Conservation (phyloP, 1,139 yeast species). For the Suhomyces bribrorum region DNA sequence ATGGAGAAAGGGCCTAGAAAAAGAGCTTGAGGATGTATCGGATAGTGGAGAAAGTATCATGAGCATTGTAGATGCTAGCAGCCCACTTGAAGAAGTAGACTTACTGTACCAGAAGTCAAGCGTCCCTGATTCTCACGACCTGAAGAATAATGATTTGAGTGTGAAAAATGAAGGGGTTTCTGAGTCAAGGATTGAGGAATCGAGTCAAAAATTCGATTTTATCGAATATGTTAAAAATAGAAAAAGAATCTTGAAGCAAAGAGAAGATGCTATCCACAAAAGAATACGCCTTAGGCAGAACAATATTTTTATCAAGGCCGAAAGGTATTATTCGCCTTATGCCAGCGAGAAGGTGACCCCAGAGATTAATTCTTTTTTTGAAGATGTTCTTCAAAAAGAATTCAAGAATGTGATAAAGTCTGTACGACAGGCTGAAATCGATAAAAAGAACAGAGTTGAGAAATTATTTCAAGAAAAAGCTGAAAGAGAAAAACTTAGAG, state of each 20-base stretch:
- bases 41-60: slow-evolving; percentile 26
- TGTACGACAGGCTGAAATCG: slow-evolving; percentile 34
- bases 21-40: slow-evolving; percentile 18
- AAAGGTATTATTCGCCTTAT: slow-evolving; percentile 42
- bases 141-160: no score
- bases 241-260: slow-evolving; percentile 16
- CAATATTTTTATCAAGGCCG: slow-evolving; percentile 50
- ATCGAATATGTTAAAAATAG: slow-evolving; percentile 56
- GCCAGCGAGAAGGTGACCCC: slow-evolving; percentile 28
- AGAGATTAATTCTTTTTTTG: slow-evolving; percentile 28
- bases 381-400: slow-evolving; percentile 32
- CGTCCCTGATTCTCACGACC: no score
- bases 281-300: slow-evolving; percentile 25
- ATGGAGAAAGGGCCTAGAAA: slow-evolving; percentile 34
- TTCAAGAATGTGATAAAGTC: slow-evolving; percentile 39
- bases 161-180: not conserved
- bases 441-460: slow-evolving; percentile 24
- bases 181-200: slow-evolving; percentile 1
- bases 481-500: slow-evolving; percentile 22
- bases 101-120: no score
- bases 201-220: slow-evolving; percentile 45
- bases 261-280: slow-evolving; percentile 21
- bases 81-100: slow-evolving; percentile 13
- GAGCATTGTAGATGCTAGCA: slow-evolving; percentile 21
- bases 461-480: slow-evolving; percentile 25